Conservation (phyloP, 225 moss, liverwort and hornwort species). For the Pseudisothecium myosuroides region DNA sequence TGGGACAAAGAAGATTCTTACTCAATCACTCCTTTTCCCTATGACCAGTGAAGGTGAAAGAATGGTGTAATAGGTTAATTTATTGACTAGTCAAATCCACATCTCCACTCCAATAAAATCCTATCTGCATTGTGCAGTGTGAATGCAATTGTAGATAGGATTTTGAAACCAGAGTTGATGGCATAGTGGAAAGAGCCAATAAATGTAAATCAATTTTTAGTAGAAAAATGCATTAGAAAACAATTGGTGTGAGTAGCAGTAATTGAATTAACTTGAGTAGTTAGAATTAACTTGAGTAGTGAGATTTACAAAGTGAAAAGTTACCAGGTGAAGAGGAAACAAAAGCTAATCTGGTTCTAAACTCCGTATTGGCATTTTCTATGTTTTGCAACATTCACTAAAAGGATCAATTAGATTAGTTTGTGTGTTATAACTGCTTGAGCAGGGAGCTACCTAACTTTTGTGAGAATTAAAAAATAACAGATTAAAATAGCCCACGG, state of each 20-base stretch:
- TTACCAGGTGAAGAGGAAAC: background rate
- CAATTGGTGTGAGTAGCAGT: too few relatives aligned
- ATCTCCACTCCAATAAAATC: background rate
- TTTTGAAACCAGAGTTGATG: background rate
- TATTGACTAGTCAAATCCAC: background rate
- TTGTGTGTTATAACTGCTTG: background rate
- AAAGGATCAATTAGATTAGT: too few relatives aligned
- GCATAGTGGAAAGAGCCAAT: too few relatives aligned
- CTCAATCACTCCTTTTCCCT: background rate
- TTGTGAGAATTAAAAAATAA: background rate
- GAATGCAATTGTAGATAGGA: background rate
- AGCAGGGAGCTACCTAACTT: background rate
- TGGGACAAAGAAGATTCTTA: too few relatives aligned
- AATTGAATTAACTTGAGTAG: background rate
- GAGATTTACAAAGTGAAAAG: background rate
- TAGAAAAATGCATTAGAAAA: background rate
- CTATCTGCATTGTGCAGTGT: background rate
- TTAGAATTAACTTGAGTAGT: too few relatives aligned
- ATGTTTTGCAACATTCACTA: background rate
- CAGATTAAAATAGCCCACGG: background rate
- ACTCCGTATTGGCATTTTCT: background rate
- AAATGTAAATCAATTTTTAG: background rate
- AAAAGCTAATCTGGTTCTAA: background rate
- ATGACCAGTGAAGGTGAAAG: background rate
- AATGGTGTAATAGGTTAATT: background rate